Conservation (phyloP, 2,329 filamentous ascomycete species). For the Proliferodiscus dingleyae region DNA sequence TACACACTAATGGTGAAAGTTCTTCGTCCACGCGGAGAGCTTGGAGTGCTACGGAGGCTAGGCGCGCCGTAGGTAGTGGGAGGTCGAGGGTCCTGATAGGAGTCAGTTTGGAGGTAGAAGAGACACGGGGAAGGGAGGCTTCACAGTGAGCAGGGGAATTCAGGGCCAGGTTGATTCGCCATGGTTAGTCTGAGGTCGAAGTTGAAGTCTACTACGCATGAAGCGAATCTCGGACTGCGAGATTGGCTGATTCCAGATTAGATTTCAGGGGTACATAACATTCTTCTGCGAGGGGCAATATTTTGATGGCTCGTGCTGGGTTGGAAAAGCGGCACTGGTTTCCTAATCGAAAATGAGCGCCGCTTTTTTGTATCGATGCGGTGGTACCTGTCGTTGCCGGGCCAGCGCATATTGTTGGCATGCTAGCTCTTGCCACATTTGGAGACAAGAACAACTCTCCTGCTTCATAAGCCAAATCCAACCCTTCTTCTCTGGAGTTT, state of each 20-base stretch:
- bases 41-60: slow-evolving; percentile 70
- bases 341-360: no score
- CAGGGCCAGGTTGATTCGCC: slow-evolving; percentile 33
- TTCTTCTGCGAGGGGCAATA: not conserved
- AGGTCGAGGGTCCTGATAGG: slow-evolving; percentile 25
- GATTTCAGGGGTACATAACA: not conserved
- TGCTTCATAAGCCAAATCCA: not conserved
- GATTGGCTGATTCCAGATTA: slow-evolving; percentile 2
- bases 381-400: no score
- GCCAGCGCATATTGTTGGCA: no score
- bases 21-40: slow-evolving; percentile 83
- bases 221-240: slow-evolving; percentile 15
- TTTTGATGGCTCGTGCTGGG: slow-evolving; percentile 2
- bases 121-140: slow-evolving; percentile 33
- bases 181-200: slow-evolving; percentile 9
- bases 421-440: not conserved
- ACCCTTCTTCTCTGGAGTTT: not conserved
- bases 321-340: no score
- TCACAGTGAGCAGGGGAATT: slow-evolving; percentile 63
- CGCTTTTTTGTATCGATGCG: no score
- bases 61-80: slow-evolving; percentile 74
- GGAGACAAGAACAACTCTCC: not conserved
- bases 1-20: slow-evolving; percentile 75
- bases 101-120: slow-evolving; percentile 10
- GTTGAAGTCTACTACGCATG: slow-evolving; percentile 8